Evolutionary conservation across 2,329 filamentous ascomycete genomes (phyloP), one percentile per base, ranked within the genome.

Genomic region (Colletotrichum plurivorum): DNA sequence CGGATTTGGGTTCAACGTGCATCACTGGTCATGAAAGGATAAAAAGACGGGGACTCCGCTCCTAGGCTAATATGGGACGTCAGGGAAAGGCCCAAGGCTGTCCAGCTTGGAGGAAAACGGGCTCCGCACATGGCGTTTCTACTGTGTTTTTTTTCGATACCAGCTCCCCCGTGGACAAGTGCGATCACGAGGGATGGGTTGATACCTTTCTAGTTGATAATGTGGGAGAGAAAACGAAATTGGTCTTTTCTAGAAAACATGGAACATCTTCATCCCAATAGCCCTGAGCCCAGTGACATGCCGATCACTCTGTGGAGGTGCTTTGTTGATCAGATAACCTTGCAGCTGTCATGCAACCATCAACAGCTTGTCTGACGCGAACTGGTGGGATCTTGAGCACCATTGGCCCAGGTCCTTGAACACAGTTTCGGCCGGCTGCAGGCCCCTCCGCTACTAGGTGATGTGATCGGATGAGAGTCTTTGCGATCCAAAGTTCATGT

Each of bases 201-300:
- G 67, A 67, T 56, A 67, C 43, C 45, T 69, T 69, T 69, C 62
- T 69, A 67, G 62, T 67, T 67, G 61, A 69, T 69, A 67, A 61
- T 69, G 36, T 61, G 56, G 67, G 62, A 69, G 51, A 67, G 31
- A 63, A 45, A 56, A 67, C 39, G 67, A 62, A 67, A 41, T 67
- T 25, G n/a, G 56, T 61, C 56, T 67, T 22, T 54, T 43, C 15
- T 9, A 3, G 36, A 39, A 18, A 69, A 60, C n/a, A 39, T 36
- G 45, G 31, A 36, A 36, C 31, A 61, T 25, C n/a, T 56, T 57
- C n/a, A 3, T 16, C 36, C 36, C 18, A 46, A 3, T 6, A 13
- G 22, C 22, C 39, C 22, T 45, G 22, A 46, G 36, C 51, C 22
- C 49, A 31, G 51, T 52, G 55, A 61, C 51, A 56, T 69, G 67